Evolutionary conservation across 139 green algal species (phyloP), one percentile per base, ranked within the genome.

Genomic region (Pedinophyceae sp.): DNA sequence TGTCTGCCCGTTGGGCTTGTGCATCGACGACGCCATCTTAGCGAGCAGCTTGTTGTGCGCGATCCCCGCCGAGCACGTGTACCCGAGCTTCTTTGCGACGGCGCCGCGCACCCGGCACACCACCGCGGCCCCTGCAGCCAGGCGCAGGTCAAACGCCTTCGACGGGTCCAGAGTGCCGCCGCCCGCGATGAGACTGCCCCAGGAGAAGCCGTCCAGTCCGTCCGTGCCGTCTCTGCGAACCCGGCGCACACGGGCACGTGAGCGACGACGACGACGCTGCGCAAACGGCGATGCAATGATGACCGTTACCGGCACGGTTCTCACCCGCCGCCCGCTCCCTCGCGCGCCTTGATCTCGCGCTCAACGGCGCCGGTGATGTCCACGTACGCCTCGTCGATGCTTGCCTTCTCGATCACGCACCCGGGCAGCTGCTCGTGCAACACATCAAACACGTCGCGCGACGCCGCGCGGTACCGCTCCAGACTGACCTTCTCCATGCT

Each of bases 301-400:
- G 19, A 15, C 43, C 43, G 43, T n/a, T 23, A n/a, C 43, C 43
- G 18, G 19, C 43, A 10, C 43, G 43, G 19, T 27, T 18, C 43
- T 50, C 43, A 18, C 25, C 43, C 15, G 23, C 43, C 43, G 23
- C 19, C 34, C 34, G 34, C 34, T n/a, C 10, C 13, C 13, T 15
- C 10, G 13, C 13, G 13, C 34, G 34, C 34, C 13, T 15, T 15
- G 34, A 45, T 45, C 34, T n/a, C 10, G 10, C 34, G 34, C 53
- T 27, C 51, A 30, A 72, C 66, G 30, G 27, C 17, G 6, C 27
- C 20, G 0, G 86, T 93, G 7, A 92, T 50, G 59, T 96, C 88
- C 13, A 94, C 56, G 63, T 89, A 96, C 0, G 79, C 80, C 60
- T 97, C 88, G 41, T 97, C 88, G 24, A 97, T 89, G 25, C 63